Base-by-base conservation (phyloP, 257 asterid species). In the Gynochthodes officinalis region DNA sequence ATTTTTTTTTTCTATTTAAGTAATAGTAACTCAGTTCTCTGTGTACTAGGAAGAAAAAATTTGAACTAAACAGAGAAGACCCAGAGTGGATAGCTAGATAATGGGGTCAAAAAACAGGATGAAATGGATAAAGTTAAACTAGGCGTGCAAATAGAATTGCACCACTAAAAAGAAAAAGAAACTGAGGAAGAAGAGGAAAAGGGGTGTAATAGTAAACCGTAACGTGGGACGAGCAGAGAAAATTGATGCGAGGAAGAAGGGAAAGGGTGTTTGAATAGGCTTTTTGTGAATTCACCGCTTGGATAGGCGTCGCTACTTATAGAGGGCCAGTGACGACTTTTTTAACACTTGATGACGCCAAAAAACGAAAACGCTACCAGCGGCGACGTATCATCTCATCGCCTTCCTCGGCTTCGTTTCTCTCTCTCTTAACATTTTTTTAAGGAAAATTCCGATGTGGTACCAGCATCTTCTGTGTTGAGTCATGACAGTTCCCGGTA, bases 321-420 rank as follows among this genome's bases (percentile, higher is more conserved):
- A 80, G 82, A 50, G 67, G 30, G 13, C 15, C 54, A 18, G 21
- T 7, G 48, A 13, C 48, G 1, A 42, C 48, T 1, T 13, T 25
- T 33, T 28, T 30, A 37, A 37, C n/a, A 2, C 28, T 15, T 2
- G 64, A 30, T 62, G 78, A 30, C 74, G 65, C 50, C 59, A 4
- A 49, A 21, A 69, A 35, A 1, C 21, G 16, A 69, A 52, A 59
- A 65, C 65, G 71, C 44, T 35, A 19, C 57, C 35, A 46, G 78
- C 76, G 77, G 74, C 83, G 77, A 60, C 82, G 72, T 67, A 67
- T 68, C 78, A 40, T 68, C 72, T 68, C 78, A 40, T 68, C 72
- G 71, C 74, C 32, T 48, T 15, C 52, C 44, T 16, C 10, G 11
- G 3, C 8, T n/a, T 21, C 8, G 3, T 6, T 1, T 10, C 1